Percentiles rank a stretch among this genome's conserved stretches.
phyloP scores from a whole-genome alignment of 2,329 filamentous ascomycete species.

The Aspergillus quadricinctus region DNA sequence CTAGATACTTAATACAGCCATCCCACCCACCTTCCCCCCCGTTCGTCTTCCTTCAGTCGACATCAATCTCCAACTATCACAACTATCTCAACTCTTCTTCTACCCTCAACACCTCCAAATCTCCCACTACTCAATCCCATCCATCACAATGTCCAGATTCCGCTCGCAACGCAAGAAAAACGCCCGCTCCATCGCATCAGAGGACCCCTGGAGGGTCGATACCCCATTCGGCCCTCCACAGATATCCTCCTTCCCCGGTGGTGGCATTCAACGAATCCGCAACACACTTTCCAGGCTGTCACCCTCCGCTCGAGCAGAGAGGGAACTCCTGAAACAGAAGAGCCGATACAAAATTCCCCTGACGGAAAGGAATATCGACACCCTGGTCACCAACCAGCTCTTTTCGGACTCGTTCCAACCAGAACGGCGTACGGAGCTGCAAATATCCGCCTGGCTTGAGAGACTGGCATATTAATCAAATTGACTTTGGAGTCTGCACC shows the following conservation, averaged over 20 bases:
- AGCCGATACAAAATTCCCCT: conserved; percentile 32
- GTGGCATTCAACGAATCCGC: conserved; percentile 32
- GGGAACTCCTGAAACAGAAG: conserved; percentile 32
- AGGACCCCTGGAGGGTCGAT: conserved; percentile 28
- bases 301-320: conserved; percentile 30
- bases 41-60: background rate
- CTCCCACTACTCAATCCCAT: background rate
- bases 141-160: conserved; percentile 13
- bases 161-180: conserved; percentile 21
- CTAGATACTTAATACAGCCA: conserved; percentile 1
- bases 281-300: conserved; percentile 32
- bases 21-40: background rate
- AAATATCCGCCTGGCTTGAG: conserved; percentile 71
- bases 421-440: conserved; percentile 59
- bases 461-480: conserved; percentile 59
- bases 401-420: conserved; percentile 52
- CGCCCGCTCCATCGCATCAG: conserved; percentile 21
- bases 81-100: background rate
- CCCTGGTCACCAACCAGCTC: conserved; percentile 30
- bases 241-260: conserved; percentile 23
- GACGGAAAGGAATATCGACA: conserved; percentile 35
- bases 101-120: background rate
- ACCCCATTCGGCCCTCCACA: conserved; percentile 30
- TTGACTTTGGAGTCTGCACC: background rate
- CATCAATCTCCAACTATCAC: background rate